Conservation (phyloP, 352 stramenopile species). For the Globisporangium uncinulatum region DNA sequence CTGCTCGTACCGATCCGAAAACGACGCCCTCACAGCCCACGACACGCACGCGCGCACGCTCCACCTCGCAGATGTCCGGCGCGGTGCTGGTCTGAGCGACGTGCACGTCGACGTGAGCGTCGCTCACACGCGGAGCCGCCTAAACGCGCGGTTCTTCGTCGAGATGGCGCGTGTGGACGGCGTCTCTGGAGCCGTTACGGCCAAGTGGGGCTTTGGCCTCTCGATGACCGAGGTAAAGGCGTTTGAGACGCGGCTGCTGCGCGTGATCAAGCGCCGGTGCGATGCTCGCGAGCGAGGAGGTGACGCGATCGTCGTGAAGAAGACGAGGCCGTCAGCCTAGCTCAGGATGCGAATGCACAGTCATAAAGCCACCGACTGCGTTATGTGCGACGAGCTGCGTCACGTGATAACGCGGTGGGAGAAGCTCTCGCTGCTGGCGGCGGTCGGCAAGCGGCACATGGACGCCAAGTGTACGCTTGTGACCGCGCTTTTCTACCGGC, state of each 20-base stretch:
- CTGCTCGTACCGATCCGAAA: not conserved
- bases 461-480: constrained; percentile 44
- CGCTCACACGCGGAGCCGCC: constrained; percentile 37
- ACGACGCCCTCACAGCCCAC: no score
- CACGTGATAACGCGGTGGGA: constrained; percentile 34
- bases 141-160: constrained; percentile 50
- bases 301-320: not conserved
- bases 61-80: constrained; percentile 50
- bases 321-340: constrained; percentile 5
- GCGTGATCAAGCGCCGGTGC: constrained; percentile 30
- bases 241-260: constrained; percentile 31
- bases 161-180: constrained; percentile 25
- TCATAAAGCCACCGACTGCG: constrained; percentile 4
- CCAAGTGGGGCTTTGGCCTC: constrained; percentile 18
- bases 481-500: constrained; percentile 34
- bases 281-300: constrained; percentile 7
- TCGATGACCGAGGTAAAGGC: constrained; percentile 31
- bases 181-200: constrained; percentile 2
- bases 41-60: constrained; percentile 17
- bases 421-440: constrained; percentile 29
- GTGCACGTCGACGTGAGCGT: constrained; percentile 38
- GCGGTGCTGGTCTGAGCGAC: constrained; percentile 47
- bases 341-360: not conserved
- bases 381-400: constrained; percentile 40
- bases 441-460: constrained; percentile 41